Evolutionary conservation across 805 yeast species (phyloP).

Genomic region (Ascoidea asiatica): DNA sequence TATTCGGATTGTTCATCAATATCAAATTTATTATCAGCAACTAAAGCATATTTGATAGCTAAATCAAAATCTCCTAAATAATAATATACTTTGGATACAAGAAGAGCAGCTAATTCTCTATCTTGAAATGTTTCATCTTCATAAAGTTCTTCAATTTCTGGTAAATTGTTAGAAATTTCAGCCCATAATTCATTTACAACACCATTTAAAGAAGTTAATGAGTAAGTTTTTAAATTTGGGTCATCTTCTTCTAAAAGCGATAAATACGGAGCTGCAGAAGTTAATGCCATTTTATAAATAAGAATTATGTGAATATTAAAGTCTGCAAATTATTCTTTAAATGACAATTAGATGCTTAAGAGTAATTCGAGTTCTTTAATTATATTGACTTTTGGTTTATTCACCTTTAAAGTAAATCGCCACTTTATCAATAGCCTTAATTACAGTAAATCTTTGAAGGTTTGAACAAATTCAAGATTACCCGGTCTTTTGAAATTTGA

Average conservation of each 20-base stretch:
- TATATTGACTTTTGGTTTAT: too few species aligned
- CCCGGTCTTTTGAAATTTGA: too few species aligned
- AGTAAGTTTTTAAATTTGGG: conserved; percentile 63
- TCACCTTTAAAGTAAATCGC: too few species aligned
- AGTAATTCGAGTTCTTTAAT: too few species aligned
- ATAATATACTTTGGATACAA: conserved; percentile 82
- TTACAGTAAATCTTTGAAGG: too few species aligned
- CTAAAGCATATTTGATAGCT: conserved; percentile 78
- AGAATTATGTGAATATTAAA: too few species aligned
- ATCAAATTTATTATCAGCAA: conserved; percentile 71
- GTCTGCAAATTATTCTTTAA: too few species aligned
- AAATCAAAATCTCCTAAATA: conserved; percentile 89
- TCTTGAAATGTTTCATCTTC: conserved; percentile 73
- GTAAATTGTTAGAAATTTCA: conserved; percentile 82
- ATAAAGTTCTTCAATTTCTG: conserved; percentile 80
- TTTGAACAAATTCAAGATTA: too few species aligned
- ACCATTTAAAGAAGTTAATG: conserved; percentile 65
- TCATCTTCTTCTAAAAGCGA: conserved; percentile 84
- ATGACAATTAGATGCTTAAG: too few species aligned
- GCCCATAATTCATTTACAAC: conserved; percentile 94
- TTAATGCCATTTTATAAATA: conserved; percentile 31
- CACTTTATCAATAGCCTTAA: too few species aligned
- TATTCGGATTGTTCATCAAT: conserved; percentile 68
- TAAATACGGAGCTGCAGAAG: conserved; percentile 84
- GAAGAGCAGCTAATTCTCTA: conserved; percentile 75